Conservation (phyloP, 139 green algal species). For the Coelastrella sp. region DNA sequence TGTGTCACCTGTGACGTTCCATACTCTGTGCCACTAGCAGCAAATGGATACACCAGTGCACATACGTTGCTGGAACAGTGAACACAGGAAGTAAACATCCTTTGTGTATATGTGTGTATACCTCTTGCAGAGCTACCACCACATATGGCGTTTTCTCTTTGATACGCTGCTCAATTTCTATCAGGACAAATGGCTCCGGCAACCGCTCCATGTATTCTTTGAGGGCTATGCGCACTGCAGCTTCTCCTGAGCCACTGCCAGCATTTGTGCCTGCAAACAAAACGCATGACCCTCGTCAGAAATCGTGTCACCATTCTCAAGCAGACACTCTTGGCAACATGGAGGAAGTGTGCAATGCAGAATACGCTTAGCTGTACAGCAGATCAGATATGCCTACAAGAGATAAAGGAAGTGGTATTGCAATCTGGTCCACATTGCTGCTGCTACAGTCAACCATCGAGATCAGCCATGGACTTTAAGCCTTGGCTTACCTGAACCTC, state of each 20-base stretch:
- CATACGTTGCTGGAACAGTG: neutral
- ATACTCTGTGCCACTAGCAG: too few relatives aligned
- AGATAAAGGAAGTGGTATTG: too few relatives aligned
- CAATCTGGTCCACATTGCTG: too few relatives aligned
- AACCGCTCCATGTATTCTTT: conserved; percentile 75
- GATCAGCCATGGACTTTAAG: neutral
- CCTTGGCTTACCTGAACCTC: conserved; percentile 60
- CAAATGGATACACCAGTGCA: too few relatives aligned
- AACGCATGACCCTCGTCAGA: too few relatives aligned
- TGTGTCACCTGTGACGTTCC: too few relatives aligned
- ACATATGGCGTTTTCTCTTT: conserved; percentile 89
- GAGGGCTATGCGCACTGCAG: conserved; percentile 68
- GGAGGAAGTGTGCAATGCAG: too few relatives aligned
- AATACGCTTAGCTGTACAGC: too few relatives aligned
- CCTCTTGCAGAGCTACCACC: conserved; percentile 77
- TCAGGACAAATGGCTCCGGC: conserved; percentile 84
- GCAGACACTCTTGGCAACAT: too few relatives aligned
- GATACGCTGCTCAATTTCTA: conserved; percentile 85
- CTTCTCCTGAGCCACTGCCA: conserved; percentile 62
- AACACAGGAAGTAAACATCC: neutral
- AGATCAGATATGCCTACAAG: too few relatives aligned
- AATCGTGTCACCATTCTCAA: too few relatives aligned
- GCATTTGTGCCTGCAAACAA: conserved; percentile 49
- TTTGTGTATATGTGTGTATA: neutral
- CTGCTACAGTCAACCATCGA: too few relatives aligned